These are phyloP conservation scores for Daedaleopsis sinensis DNA, from an alignment of 768 basidiomycete genomes.

Conservation along the genomic window DNA sequence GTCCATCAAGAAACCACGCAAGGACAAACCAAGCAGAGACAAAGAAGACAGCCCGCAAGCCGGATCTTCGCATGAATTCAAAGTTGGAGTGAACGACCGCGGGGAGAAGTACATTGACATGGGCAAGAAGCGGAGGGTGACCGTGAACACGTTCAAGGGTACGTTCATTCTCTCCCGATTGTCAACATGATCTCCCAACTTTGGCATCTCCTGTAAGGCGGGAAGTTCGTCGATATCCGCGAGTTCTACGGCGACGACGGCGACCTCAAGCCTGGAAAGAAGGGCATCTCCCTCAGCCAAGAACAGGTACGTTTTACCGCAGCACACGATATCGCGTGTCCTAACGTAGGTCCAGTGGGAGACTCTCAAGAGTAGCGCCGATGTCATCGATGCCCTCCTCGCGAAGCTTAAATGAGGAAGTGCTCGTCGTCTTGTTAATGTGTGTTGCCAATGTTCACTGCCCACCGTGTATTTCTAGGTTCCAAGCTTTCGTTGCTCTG, in stretches of 20 bases:
- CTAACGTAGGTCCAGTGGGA: slow-evolving; percentile 51
- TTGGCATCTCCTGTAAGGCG: slow-evolving; percentile 39
- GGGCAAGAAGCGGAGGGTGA: slow-evolving; percentile 72
- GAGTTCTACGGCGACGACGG: slow-evolving; percentile 62
- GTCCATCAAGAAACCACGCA: slow-evolving; percentile 13
- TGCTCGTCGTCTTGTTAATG: background rate
- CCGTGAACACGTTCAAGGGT: slow-evolving; percentile 56
- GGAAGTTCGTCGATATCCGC: slow-evolving; percentile 66
- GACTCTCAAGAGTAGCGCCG: slow-evolving; percentile 45
- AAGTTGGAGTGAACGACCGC: slow-evolving; percentile 36
- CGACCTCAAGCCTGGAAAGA: slow-evolving; percentile 78
- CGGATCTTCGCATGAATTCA: background rate
- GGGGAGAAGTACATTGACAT: slow-evolving; percentile 63
- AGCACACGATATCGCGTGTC: background rate
- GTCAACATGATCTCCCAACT: slow-evolving; percentile 27
- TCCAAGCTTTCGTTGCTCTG: no score
- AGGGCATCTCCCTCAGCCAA: slow-evolving; percentile 66
- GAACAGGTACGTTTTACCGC: slow-evolving; percentile 55
- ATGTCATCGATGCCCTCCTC: slow-evolving; percentile 57
- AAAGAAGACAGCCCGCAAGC: background rate
- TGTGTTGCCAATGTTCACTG: background rate
- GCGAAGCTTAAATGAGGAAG: slow-evolving; percentile 18
- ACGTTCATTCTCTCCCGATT: background rate
- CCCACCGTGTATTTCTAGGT: no score
- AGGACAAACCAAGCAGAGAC: background rate